Evolutionary conservation across 1,284 basidiomycete genomes (phyloP), one percentile per base, ranked within the genome.

Genomic region (Farysia itapuensis): DNA sequence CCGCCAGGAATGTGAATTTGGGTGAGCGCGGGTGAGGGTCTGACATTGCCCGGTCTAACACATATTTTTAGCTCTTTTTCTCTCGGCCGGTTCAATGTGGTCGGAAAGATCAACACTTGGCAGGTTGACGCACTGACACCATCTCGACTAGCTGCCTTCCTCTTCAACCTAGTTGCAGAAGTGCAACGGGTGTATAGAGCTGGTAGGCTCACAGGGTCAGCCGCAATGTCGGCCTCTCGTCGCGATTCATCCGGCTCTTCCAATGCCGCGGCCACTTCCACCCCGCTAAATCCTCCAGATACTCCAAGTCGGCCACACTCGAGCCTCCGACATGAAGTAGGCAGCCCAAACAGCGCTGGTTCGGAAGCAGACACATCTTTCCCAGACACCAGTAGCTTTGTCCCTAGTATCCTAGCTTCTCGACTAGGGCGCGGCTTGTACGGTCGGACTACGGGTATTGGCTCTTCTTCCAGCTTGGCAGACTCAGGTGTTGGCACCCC

Each of bases 281-380:
- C 50, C 30, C 43, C 50, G 5, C 12, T 23, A 15, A 24, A 24
- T 26, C 35, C 35, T 14, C 34, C 34, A 23, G 34, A 35, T 22
- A 35, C 34, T 21, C 34, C 34, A 13, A 20, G 8, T 35, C 34
- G 13, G 11, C 11, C 48, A 1, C 2, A 16, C 22, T 24, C 41
- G 1, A 30, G 31, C 1, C 39, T 56, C 15, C 44, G 52, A 36
- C 54, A 56, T 26, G 51, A 52, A 18, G 31, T 61, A 25, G 34
- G 38, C 16, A 61, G 52, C 24, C 58, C 58, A 8, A 39, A 33
- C 13, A 61, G 52, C 28, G 43, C 58, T 24, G 48, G 41, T 33
- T 61, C 58, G 2, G 58, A 61, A 13, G 52, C 38, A 20, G 58
- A 56, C 15, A 53, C 57, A n/a, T 53, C 57, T 39, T 40, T 60